Conservation (phyloP, 306 rosid genomes). For the Corylus avellana region DNA sequence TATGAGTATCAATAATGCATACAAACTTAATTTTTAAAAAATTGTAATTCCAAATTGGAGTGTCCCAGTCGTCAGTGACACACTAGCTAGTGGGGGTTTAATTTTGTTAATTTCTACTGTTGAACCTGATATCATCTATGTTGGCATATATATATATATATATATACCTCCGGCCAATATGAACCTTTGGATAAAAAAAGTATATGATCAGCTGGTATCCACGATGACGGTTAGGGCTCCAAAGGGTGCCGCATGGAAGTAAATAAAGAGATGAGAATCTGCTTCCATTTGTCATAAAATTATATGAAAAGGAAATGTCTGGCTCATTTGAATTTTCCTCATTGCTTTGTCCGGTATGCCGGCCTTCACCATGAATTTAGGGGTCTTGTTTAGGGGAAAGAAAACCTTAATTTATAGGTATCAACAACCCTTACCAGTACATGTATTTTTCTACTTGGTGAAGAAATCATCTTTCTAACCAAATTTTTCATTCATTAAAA, state of each 20-base stretch:
- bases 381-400: constrained; percentile 10
- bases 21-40: neutral
- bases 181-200: neutral
- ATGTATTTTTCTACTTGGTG: too few relatives aligned
- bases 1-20: neutral
- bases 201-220: neutral
- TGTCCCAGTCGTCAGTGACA: neutral
- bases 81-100: neutral
- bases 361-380: constrained; percentile 13
- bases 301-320: constrained; percentile 11
- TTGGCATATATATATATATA: neutral
- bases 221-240: neutral
- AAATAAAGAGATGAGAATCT: neutral
- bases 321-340: neutral
- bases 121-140: neutral
- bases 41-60: neutral
- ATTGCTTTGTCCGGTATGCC: constrained; percentile 14
- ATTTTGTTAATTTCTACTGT: neutral
- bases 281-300: neutral
- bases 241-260: constrained; percentile 25
- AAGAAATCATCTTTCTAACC: too few relatives aligned
- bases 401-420: neutral
- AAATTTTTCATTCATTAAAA: too few relatives aligned
- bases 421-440: neutral
- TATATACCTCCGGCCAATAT: neutral